Conservation (phyloP, 306 rosid species). For the Medicago truncatula region MtrunA17r5.0-ANR NC_053043.1:7048001-7048500, state of each 20-base stretch:
- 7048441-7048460: constrained; percentile 12
- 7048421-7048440: constrained; percentile 13
- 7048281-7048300: constrained; percentile 20
- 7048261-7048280: background rate
- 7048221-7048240: background rate
- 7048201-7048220: no score
- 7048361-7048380: constrained; percentile 16
- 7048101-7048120: no score
- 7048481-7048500: constrained; percentile 15
- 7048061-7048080: background rate
- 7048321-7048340: constrained; percentile 43
- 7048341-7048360: constrained; percentile 43
- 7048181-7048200: no score
- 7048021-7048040: background rate
- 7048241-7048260: constrained; percentile 9
- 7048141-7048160: no score
- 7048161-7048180: no score
- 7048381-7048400: constrained; percentile 3
- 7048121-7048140: no score
- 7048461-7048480: constrained; percentile 22
- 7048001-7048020: background rate
- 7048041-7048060: background rate
- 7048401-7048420: constrained; percentile 39
- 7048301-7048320: constrained; percentile 46
- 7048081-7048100: background rate